These are phyloP conservation scores for Zarea fungicola DNA, from an alignment of 2,329 filamentous ascomycete genomes.

Conservation along the genomic window DNA sequence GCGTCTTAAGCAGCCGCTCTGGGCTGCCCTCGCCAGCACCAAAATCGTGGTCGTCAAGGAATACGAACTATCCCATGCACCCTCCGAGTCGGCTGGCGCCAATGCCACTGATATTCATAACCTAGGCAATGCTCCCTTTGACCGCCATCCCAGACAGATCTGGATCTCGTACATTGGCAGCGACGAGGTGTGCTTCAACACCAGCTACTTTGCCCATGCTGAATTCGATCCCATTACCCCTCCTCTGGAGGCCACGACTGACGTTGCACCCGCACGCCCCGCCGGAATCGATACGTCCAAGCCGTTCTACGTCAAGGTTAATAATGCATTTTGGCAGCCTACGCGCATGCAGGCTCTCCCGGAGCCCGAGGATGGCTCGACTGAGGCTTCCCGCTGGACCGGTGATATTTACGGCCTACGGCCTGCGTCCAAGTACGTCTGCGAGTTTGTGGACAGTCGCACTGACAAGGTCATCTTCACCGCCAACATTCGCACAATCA, in stretches of 20 bases:
- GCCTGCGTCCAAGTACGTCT: constrained; percentile 70
- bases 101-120: constrained; percentile 74
- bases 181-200: constrained; percentile 72
- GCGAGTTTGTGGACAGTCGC: constrained; percentile 67
- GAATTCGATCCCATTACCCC: constrained; percentile 28
- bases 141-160: constrained; percentile 64
- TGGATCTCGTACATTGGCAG: constrained; percentile 78
- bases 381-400: constrained; percentile 55
- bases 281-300: constrained; percentile 61
- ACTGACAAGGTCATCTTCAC: constrained; percentile 64
- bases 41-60: constrained; percentile 96
- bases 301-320: constrained; percentile 73
- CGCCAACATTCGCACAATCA: constrained; percentile 63
- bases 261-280: constrained; percentile 24
- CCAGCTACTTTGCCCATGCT: constrained; percentile 55
- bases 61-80: constrained; percentile 74
- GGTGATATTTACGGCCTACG: constrained; percentile 66
- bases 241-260: background rate
- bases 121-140: constrained; percentile 69
- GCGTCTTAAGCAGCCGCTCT: constrained; percentile 83
- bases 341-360: constrained; percentile 59
- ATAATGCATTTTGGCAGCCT: constrained; percentile 74
- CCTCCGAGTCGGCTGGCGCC: constrained; percentile 66
- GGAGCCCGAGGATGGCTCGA: constrained; percentile 26
- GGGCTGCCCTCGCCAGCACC: constrained; percentile 90